Conservation (phyloP, 2,329 filamentous ascomycete species). For the Myriangium duriaei region DNA sequence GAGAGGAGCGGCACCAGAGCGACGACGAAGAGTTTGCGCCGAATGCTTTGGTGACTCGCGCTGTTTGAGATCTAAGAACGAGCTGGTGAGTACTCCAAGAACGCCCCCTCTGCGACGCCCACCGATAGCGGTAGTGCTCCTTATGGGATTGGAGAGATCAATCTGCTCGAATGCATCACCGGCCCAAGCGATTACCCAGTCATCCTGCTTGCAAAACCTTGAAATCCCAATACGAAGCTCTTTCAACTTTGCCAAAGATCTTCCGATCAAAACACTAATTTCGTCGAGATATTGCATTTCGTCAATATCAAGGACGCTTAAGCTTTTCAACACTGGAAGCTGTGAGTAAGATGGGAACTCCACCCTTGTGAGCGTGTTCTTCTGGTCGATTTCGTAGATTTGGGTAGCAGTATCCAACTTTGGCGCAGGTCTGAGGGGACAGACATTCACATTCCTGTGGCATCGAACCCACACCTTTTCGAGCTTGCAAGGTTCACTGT, state of each 20-base stretch:
- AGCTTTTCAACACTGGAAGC: constrained; percentile 58
- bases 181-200: constrained; percentile 53
- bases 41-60: constrained; percentile 3
- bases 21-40: not conserved
- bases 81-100: constrained; percentile 54
- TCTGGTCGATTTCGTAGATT: constrained; percentile 11
- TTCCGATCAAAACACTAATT: constrained; percentile 63
- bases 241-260: constrained; percentile 51
- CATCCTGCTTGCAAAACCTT: constrained; percentile 34
- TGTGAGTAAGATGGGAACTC: constrained; percentile 73
- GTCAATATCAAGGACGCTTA: constrained; percentile 71
- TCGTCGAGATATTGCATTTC: constrained; percentile 74
- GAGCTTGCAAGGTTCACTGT: constrained; percentile 51
- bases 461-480: constrained; percentile 69
- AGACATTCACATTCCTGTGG: constrained; percentile 48
- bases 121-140: constrained; percentile 36
- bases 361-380: constrained; percentile 39
- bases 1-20: constrained; percentile 2
- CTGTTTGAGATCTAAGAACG: constrained; percentile 29
- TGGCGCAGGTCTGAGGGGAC: constrained; percentile 12
- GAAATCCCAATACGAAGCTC: constrained; percentile 67
- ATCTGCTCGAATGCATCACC: constrained; percentile 50
- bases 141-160: constrained; percentile 46
- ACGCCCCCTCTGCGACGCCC: constrained; percentile 55
- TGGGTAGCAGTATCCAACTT: constrained; percentile 10